Evolutionary conservation across 208 protist species (phyloP), one percentile per base, ranked within the genome.

Genomic region (Paratrypanosoma confusum): DNA sequence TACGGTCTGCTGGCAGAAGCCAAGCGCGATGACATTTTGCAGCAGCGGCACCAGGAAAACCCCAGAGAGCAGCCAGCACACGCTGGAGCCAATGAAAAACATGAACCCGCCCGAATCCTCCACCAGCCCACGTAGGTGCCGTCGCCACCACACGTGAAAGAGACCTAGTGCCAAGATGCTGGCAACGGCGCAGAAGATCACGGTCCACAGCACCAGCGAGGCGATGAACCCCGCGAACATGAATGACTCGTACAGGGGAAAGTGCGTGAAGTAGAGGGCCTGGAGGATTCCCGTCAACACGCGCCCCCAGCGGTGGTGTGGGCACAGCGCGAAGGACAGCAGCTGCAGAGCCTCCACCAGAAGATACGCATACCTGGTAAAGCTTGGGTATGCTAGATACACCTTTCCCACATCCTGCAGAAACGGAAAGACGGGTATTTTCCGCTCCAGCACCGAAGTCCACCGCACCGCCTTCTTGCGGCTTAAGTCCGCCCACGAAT

Each of bases 211-310:
- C 10, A 13, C 43, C 8, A 59, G 16, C 3, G 13, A 21, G 33
- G 31, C 43, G 16, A 32, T 28, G 33, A 53, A 51, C 8, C 29
- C 21, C 13, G 24, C 29, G 26, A 18, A 5, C 14, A 50, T 13
- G 23, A 38, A 37, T 10, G 11, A 14, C 34, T 37, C 29, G 44
- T 59, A 59, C 3, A 59, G 18, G n/a, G 52, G 52, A 44, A 59
- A 13, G 52, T 59, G 52, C 11, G 20, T 53, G 34, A 59, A 40
- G 27, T 53, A 36, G 35, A 59, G 24, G 6, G 31, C 35, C 16
- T 32, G 4, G 10, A 17, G 13, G 34, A 59, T 23, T 6, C 34
- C 22, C 8, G 8, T 43, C 43, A 59, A 42, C 16, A 17, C 52
- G n/a, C 14, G 14, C 17, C 52, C 41, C 52, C 52, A 59, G 14